A percentile compares a stretch with the other conserved stretches of the same genome.
These are phyloP conservation scores for Trichoderma simmonsii DNA, from an alignment of 2,329 filamentous ascomycete genomes.

Conservation along the genomic window DNA sequence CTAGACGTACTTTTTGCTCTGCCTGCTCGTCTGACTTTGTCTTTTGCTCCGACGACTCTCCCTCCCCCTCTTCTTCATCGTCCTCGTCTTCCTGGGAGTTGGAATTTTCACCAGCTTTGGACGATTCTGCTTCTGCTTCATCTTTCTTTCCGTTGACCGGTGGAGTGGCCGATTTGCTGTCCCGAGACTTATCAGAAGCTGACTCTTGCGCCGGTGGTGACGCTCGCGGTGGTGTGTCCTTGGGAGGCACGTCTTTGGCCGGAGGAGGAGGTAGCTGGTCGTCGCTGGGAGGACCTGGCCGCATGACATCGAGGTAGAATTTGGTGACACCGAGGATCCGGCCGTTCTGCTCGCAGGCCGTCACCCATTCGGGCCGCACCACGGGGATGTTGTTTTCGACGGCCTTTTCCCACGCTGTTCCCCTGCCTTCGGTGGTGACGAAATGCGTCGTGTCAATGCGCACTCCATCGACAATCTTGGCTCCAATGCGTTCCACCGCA, in stretches of 20 bases:
- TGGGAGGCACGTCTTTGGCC: conserved; percentile 34
- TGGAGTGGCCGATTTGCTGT: conserved; percentile 24
- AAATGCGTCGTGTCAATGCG: conserved; percentile 98
- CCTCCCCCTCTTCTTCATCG: conserved; percentile 28
- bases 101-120: conserved; percentile 28
- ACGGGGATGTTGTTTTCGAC: conserved; percentile 98
- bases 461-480: conserved; percentile 84
- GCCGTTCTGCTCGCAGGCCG: conserved; percentile 91
- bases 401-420: conserved; percentile 90
- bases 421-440: conserved; percentile 89
- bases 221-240: conserved; percentile 22
- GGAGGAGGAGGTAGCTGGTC: conserved; percentile 33
- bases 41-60: conserved; percentile 25
- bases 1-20: conserved; percentile 37
- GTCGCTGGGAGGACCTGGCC: conserved; percentile 42
- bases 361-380: conserved; percentile 93
- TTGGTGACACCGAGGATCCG: conserved; percentile 91
- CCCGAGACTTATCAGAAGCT: conserved; percentile 25
- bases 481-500: conserved; percentile 84
- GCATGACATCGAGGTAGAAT: conserved; percentile 85
- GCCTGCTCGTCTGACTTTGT: conserved; percentile 32
- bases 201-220: conserved; percentile 25
- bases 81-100: conserved; percentile 22
- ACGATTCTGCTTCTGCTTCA: conserved; percentile 18
- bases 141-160: conserved; percentile 10